Evolutionary conservation across 805 yeast genomes (phyloP), one percentile per base, ranked within the genome.

Genomic region (Wickerhamomyces ciferrii): DNA sequence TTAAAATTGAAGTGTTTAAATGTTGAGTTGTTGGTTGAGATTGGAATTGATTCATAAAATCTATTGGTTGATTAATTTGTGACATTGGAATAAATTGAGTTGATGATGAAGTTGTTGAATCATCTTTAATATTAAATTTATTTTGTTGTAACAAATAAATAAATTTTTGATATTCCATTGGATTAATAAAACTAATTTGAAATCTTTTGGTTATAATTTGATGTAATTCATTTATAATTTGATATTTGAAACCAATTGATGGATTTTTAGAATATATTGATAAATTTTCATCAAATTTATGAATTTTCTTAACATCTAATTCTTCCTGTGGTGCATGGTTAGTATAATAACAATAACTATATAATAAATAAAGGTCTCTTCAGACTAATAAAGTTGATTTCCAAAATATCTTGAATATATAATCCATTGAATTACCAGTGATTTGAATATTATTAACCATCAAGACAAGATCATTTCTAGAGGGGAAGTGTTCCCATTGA

Each of bases 401-500:
- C 58, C 60, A 52, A 19, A 48, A 43, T 32, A 58, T 36, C 27
- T 49, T 53, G 37, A 55, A 40, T 5, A 15, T 17, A n/a, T 14
- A 17, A 15, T 35, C 41, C 24, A 41, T 23, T 8, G 37, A 10
- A 20, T 24, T 19, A 17, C 35, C 35, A n/a, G 4, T 27, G 31
- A 15, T 31, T 5, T 5, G 17, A 5, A 8, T 15, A 34, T 34
- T 34, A 27, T 38, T 41, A 7, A 24, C 42, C 2, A 41, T 25
- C 41, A 59, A 40, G 10, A 44, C n/a, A 19, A 59, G 48, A 25
- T 52, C 62, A 32, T 47, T 42, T 27, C 58, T 47, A 1, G 61
- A 44, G 3, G 61, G 62, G 46, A 58, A 54, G 39, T 59, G 61
- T 40, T 52, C 50, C 63, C 63, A 59, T 7, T 44, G 32, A 1